Evolutionary conservation across 2,329 filamentous ascomycete species (phyloP), one percentile per base, ranked within the genome.

Genomic region (Aureobasidium melanogenum): DNA sequence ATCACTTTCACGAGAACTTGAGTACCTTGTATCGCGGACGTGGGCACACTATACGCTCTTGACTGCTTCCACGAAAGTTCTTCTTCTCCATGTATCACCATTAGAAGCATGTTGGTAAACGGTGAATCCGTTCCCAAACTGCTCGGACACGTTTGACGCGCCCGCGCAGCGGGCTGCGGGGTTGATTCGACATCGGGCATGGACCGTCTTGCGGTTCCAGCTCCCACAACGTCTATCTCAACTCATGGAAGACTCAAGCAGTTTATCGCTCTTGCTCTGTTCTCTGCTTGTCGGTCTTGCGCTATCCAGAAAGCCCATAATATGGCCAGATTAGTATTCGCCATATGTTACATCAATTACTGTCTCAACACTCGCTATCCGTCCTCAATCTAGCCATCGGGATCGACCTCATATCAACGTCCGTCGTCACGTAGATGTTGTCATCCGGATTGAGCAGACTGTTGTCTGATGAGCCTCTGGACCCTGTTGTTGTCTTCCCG

Each of bases 391-490:
- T 44, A 28, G 52, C 38, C 52, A 56, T 47, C 2, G 55, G 43
- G 12, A 47, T 36, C 6, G 55, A 47, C 19, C 41, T 58, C 55
- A 58, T 39, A 9, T 58, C 32, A 9, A 58, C 55, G 5, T 58
- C 55, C n/a, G 55, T 58, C 43, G 55, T 58, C 17, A 58, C 55
- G 30, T 58, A 47, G 22, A 58, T 58, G 39, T 58, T 36, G n/a
- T 58, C 55, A 22, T 36, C 32, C n/a, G 55, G 43, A 47, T 2
- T 26, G 15, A 58, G 41, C 12, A 58, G 41, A 30, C 43, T 47
- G 17, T 47, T 28, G 26, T 58, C 55, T 32, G 55, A 47, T 9
- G 55, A 58, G 2, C 10, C 30, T 47, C 55, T 38, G 1, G 55
- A 58, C 2, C 12, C 43, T 19, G 17, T 19, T 19, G 17, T 19